These are phyloP conservation scores for Prunus yedoensis DNA, from an alignment of 331 rosid genomes.

Conservation along the genomic window DNA sequence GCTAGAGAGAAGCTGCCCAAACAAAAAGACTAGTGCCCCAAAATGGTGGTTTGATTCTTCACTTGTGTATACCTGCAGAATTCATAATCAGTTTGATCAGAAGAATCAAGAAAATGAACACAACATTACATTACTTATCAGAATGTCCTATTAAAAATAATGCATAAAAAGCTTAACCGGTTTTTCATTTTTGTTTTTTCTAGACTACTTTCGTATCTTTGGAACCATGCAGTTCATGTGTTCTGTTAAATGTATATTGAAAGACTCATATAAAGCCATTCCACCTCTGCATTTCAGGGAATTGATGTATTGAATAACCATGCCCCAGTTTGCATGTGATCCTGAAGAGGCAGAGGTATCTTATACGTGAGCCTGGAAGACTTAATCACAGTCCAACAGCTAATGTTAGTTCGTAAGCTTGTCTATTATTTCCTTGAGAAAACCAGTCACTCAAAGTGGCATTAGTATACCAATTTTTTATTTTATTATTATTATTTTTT, in stretches of 20 bases:
- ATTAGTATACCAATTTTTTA: not conserved
- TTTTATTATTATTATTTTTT: too few relatives aligned
- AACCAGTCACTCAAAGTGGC: not conserved
- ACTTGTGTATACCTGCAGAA: slow-evolving; percentile 71
- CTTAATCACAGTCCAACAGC: not conserved
- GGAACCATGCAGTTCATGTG: not conserved
- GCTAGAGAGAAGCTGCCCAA: slow-evolving; percentile 94
- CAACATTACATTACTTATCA: not conserved
- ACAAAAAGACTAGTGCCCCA: slow-evolving; percentile 72
- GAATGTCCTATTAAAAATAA: not conserved
- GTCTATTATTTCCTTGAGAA: not conserved
- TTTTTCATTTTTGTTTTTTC: not conserved
- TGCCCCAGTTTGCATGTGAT: not conserved
- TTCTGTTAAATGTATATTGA: too few relatives aligned
- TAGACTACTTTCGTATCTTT: not conserved
- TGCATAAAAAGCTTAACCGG: not conserved
- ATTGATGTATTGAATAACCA: not conserved
- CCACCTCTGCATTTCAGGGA: not conserved
- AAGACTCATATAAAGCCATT: too few relatives aligned
- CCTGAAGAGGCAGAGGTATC: not conserved
- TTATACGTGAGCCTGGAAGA: not conserved
- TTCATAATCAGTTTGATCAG: slow-evolving; percentile 21
- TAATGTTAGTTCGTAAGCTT: not conserved
- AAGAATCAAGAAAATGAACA: slow-evolving; percentile 17
- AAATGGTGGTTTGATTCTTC: slow-evolving; percentile 89